These are phyloP conservation scores for Bacidia gigantensis DNA, from an alignment of 495 filamentous ascomycete species.

Conservation along the genomic window DNA sequence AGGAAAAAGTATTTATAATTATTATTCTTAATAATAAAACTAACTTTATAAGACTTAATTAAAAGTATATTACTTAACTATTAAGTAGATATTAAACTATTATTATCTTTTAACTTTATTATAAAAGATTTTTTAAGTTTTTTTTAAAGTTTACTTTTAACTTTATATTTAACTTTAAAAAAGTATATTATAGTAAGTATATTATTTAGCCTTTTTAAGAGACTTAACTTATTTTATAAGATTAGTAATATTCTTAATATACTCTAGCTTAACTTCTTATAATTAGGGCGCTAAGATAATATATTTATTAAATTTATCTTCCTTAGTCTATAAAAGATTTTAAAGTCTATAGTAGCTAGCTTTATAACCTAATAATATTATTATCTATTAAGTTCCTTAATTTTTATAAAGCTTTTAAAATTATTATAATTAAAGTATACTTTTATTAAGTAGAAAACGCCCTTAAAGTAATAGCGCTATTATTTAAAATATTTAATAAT, in stretches of 20 bases:
- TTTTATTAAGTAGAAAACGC: not conserved
- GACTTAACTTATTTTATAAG: no score
- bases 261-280: not conserved
- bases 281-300: not conserved
- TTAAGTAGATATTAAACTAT: not conserved
- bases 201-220: no score
- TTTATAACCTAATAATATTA: no score
- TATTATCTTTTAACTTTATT: no score
- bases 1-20: not conserved
- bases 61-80: not conserved
- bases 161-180: no score
- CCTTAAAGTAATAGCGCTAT: not conserved
- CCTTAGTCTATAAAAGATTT: not conserved
- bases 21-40: not conserved
- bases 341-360: not conserved
- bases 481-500: slow-evolving; percentile 5
- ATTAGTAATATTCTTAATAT: no score
- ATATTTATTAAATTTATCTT: not conserved
- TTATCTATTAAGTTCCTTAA: not conserved
- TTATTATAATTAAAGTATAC: not conserved
- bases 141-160: no score
- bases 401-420: not conserved
- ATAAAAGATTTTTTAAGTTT: no score
- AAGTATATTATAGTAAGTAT: no score
- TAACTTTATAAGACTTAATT: not conserved